Base-by-base conservation (phyloP, 768 basidiomycete species). In the Leccinellum albellum region DNA sequence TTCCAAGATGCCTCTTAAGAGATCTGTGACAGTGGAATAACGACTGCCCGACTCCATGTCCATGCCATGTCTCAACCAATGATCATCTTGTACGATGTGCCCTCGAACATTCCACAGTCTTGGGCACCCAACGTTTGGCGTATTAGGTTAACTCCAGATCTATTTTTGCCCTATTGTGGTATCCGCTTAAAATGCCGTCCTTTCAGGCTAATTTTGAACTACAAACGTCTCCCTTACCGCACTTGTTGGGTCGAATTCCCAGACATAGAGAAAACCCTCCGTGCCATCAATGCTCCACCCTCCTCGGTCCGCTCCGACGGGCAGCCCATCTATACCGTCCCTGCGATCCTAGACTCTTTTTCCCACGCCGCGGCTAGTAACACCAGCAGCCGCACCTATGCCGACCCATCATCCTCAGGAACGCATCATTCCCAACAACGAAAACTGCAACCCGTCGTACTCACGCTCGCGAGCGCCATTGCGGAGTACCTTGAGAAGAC, bases 101-200 rank as follows among this genome's bases (percentile, higher is more conserved):
- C 79, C 32, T 84, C 86, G 10, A 76, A 76, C 50, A 77, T 76
- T 9, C 76, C 83, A 2, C 83, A 86, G 53, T 79, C 87, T n/a
- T 90, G 88, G 88, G 84, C 84, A 51, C 88, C 88, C 28, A 87
- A 87, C 60, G 74, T 86, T 28, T 89, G 88, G 88, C 78, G 86
- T 45, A 80, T 90, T 60, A 75, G 88, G 87, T 84, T 52, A 31
- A 74, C 13, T 15, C 24, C 31, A 54, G 15, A 14, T 35, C 40
- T 20, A 12, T 59, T 13, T 35, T n/a, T 29, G 26, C 17, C 24
- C 8, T 13, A 23, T 48, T 54, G 13, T 9, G 31, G 37, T 14
- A 31, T 28, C 10, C 17, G 26, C 31, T 45, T 29, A n/a, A 55
- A 17, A 45, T 53, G 21, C 4, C 56, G 33, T 50, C 49, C 1